Conservation (phyloP, 495 filamentous ascomycete species). For the Neurospora sp. region DNA sequence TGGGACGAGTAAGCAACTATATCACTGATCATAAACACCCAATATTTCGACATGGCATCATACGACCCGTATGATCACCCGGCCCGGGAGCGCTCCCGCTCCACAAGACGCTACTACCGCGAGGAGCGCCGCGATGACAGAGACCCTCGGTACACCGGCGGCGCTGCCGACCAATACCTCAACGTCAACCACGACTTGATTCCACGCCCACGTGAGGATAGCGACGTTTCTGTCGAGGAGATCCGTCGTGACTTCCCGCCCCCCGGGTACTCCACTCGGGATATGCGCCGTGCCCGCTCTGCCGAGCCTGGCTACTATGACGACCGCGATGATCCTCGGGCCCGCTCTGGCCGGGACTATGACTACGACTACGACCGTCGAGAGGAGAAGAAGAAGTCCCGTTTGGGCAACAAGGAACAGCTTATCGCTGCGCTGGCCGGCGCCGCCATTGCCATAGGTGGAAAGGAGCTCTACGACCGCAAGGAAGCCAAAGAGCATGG, state of each 20-base stretch:
- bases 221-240: slow-evolving; percentile 47
- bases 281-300: slow-evolving; percentile 43
- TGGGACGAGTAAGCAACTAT: not conserved
- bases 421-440: slow-evolving; percentile 46
- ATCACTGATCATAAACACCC: not conserved
- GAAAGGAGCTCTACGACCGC: slow-evolving; percentile 48
- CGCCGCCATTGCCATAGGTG: slow-evolving; percentile 42
- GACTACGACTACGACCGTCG: slow-evolving; percentile 40
- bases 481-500: slow-evolving; percentile 38
- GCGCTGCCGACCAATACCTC: slow-evolving; percentile 40
- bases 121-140: slow-evolving; percentile 36
- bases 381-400: slow-evolving; percentile 39
- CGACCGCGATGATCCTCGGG: slow-evolving; percentile 32
- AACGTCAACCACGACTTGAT: slow-evolving; percentile 41
- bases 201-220: slow-evolving; percentile 42
- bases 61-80: slow-evolving; percentile 40
- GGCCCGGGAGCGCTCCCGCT: slow-evolving; percentile 28
- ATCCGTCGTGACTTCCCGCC: slow-evolving; percentile 59
- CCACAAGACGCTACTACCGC: slow-evolving; percentile 33
- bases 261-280: slow-evolving; percentile 39
- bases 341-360: slow-evolving; percentile 28
- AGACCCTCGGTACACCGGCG: slow-evolving; percentile 35
- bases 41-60: slow-evolving; percentile 27
- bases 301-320: slow-evolving; percentile 37
- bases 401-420: slow-evolving; percentile 46